Conservation (phyloP, 2,329 filamentous ascomycete species). For the Ophiostoma australiae region DNA sequence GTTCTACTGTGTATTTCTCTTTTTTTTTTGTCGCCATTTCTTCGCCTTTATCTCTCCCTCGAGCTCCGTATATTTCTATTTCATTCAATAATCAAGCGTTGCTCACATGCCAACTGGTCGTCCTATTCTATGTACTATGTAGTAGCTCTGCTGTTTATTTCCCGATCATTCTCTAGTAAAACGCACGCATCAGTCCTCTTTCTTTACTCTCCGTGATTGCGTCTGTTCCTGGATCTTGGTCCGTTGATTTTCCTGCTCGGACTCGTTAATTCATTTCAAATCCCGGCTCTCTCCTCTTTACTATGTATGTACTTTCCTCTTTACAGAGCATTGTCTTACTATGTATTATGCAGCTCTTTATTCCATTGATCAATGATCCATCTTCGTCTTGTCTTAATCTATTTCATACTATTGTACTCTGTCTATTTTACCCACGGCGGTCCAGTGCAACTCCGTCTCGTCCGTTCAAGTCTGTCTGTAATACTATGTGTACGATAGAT, state of each 20-base stretch:
- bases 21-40: not conserved
- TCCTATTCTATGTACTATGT: too few species aligned
- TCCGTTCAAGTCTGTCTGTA: not conserved
- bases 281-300: not conserved
- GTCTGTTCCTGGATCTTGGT: slow-evolving; percentile 6
- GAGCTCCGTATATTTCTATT: not conserved
- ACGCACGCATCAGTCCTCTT: not conserved
- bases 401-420: not conserved
- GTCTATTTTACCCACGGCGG: not conserved
- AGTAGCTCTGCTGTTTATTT: not conserved
- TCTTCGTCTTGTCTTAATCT: not conserved
- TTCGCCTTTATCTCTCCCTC: not conserved
- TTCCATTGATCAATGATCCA: not conserved
- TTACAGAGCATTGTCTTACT: not conserved
- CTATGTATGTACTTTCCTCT: not conserved
- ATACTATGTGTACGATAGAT: not conserved
- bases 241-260: not conserved
- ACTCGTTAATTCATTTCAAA: not conserved
- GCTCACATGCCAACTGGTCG: not conserved
- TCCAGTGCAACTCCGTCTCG: not conserved
- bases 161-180: not conserved
- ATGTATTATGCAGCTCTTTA: not conserved
- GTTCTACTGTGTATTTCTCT: not conserved
- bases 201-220: not conserved
- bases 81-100: not conserved